These are phyloP conservation scores for Nothomitra cinnamomea DNA, from an alignment of 2,329 filamentous ascomycete species.

Conservation along the genomic window DNA sequence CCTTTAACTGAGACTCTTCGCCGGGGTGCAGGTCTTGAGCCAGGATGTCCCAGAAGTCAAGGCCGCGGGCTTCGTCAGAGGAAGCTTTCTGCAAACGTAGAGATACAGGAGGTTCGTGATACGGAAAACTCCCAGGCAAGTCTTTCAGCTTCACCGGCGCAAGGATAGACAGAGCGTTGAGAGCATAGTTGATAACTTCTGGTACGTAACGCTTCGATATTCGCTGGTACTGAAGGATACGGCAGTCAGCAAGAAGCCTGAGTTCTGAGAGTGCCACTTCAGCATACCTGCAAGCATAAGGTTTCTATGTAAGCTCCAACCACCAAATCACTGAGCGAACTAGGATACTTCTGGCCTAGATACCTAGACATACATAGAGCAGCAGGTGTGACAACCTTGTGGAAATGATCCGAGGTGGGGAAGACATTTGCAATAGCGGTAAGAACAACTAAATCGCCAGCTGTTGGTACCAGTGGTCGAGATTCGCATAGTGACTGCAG, in stretches of 20 bases:
- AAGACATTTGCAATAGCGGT: slow-evolving; percentile 74
- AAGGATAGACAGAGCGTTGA: slow-evolving; percentile 55
- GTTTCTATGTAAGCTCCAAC: slow-evolving; percentile 66
- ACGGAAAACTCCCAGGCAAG: slow-evolving; percentile 39
- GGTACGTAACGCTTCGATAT: slow-evolving; percentile 78
- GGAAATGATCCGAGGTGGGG: slow-evolving; percentile 93
- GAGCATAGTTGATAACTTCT: slow-evolving; percentile 65
- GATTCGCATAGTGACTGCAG: slow-evolving; percentile 39
- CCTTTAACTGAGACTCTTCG: slow-evolving; percentile 29
- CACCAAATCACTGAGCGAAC: slow-evolving; percentile 46
- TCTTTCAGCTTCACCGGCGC: slow-evolving; percentile 35
- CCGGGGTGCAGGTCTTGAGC: slow-evolving; percentile 14
- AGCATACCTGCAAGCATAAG: slow-evolving; percentile 29
- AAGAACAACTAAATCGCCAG: slow-evolving; percentile 67
- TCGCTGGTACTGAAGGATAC: slow-evolving; percentile 55
- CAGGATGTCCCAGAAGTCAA: slow-evolving; percentile 43
- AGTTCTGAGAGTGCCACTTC: too few relatives aligned
- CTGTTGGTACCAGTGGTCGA: slow-evolving; percentile 33
- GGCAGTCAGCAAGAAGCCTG: neutral
- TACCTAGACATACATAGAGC: slow-evolving; percentile 72
- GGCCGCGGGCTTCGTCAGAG: slow-evolving; percentile 29
- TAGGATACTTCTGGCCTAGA: slow-evolving; percentile 59
- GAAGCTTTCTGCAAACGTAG: slow-evolving; percentile 33
- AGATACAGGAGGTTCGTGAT: slow-evolving; percentile 36
- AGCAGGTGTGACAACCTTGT: slow-evolving; percentile 82